These are phyloP conservation scores for Parachaetomium inaequale DNA, from an alignment of 495 filamentous ascomycete genomes.

Conservation along the genomic window DNA sequence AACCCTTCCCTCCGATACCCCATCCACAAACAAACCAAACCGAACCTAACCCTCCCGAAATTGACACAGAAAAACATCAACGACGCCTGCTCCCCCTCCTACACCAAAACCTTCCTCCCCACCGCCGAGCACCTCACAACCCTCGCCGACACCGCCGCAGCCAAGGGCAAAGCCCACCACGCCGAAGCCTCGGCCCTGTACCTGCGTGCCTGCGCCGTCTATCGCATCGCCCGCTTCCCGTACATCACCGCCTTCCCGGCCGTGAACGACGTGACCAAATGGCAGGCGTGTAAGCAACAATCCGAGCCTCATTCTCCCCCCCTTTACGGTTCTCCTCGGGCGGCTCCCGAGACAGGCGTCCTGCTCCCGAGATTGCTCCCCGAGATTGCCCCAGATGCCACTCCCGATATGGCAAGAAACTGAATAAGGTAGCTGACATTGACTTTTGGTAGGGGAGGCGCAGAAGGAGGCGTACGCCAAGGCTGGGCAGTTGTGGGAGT, in stretches of 20 bases:
- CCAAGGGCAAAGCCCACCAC: neutral
- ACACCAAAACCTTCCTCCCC: conserved; percentile 61
- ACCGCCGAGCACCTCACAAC: conserved; percentile 52
- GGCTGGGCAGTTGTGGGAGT: conserved; percentile 55
- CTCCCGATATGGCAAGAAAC: neutral
- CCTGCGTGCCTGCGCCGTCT: conserved; percentile 65
- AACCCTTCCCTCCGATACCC: neutral
- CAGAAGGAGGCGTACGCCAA: conserved; percentile 64
- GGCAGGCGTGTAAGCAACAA: too few species aligned
- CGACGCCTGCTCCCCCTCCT: conserved; percentile 60
- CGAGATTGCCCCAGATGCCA: too few species aligned
- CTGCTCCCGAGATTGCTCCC: too few species aligned
- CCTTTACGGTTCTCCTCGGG: too few species aligned
- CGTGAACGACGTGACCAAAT: conserved; percentile 47
- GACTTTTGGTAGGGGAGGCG: conserved; percentile 34
- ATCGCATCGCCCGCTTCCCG: conserved; percentile 73
- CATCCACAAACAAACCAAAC: neutral
- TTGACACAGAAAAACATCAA: conserved; percentile 49
- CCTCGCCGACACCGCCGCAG: conserved; percentile 46
- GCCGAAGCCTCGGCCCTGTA: conserved; percentile 59
- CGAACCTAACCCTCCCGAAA: neutral
- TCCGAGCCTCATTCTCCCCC: neutral
- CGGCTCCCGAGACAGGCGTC: too few species aligned
- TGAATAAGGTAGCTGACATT: neutral
- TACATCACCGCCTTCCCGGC: conserved; percentile 51